Evolutionary conservation across 108 stramenopile genomes (phyloP).

Genomic region (Nannochloropsis granulata): DNA sequence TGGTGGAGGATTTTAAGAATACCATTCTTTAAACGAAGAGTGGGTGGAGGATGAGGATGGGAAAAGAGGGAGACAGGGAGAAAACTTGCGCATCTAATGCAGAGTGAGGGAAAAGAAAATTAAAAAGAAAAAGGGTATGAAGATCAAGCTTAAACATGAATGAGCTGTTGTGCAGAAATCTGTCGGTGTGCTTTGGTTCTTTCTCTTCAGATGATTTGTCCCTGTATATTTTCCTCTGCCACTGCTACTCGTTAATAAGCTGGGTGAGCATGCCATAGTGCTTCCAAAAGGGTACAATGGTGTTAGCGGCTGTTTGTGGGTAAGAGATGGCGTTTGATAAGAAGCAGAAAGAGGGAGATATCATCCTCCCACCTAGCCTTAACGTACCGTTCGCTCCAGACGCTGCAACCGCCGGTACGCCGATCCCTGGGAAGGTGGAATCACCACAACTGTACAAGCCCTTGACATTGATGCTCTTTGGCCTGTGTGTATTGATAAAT

Average conservation of each 20-base stretch:
- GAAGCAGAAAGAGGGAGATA: too few relatives aligned
- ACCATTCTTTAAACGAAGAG: conserved; percentile 17
- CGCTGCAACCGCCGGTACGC: conserved; percentile 82
- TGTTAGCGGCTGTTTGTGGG: neutral
- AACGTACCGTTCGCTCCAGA: conserved; percentile 52
- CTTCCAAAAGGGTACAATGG: conserved; percentile 19
- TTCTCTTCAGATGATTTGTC: neutral
- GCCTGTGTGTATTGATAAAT: neutral
- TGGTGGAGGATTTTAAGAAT: conserved; percentile 59
- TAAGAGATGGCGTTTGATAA: too few relatives aligned
- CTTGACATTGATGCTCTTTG: neutral
- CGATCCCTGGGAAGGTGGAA: conserved; percentile 84
- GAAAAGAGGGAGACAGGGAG: neutral
- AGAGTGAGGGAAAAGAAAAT: neutral
- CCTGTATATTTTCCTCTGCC: too few relatives aligned
- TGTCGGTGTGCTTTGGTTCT: neutral
- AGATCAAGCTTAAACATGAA: too few relatives aligned
- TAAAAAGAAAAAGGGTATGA: neutral
- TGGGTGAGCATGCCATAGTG: conserved; percentile 13
- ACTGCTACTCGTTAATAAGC: neutral
- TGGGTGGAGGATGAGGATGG: too few relatives aligned
- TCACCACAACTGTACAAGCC: conserved; percentile 48
- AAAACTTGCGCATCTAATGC: neutral
- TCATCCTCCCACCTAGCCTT: neutral
- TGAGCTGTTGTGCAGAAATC: neutral